Base-by-base conservation (phyloP, 768 basidiomycete species). In the Pholiota molesta region DNA sequence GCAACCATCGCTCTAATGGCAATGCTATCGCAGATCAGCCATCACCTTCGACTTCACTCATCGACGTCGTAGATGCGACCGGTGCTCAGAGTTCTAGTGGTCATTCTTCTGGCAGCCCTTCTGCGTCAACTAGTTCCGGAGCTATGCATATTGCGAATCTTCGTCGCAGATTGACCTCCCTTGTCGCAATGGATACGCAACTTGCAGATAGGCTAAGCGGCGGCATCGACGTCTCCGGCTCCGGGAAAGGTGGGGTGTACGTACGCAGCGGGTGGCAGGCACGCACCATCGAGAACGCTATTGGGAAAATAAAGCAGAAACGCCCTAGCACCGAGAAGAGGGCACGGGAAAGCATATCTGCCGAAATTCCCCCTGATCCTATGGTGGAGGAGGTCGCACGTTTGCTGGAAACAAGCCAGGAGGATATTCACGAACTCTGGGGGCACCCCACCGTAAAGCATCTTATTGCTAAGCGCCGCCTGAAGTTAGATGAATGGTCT, bases 401-500 rank as follows among this genome's bases (percentile, higher is more conserved):
- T 3, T 82, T 91, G 78, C 76, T 94, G 19, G 77, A 80, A 31
- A 77, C 80, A 14, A 83, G 79, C 54, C 82, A 83, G 66, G 81
- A 85, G 17, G 92, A 94, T 69, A 85, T 94, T 69, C 78, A 80
- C 60, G 80, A 86, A 58, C 80, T 95, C 21, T 94, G 92, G 91
- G 77, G 80, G 52, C 87, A 92, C 65, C 83, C 88, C 0, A 81
- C 83, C 9, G 92, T 95, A 56, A 85, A 83, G 69, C 84, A 81
- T 28, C 74, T 94, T 72, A 87, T 92, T 51, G 77, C 78, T 21
- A 86, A 83, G 68, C 81, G 92, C 60, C 86, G 87, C 61, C 74
- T 94, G 53, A 88, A 90, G 68, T 78, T 94, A 55, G 92, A 94
- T 65, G 92, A 95, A 72, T 93, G 92, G 88, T 86, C 91, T 13